phyloP scores from a whole-genome alignment of 2,329 filamentous ascomycete species.

The Botrytis hyacinthi region DNA sequence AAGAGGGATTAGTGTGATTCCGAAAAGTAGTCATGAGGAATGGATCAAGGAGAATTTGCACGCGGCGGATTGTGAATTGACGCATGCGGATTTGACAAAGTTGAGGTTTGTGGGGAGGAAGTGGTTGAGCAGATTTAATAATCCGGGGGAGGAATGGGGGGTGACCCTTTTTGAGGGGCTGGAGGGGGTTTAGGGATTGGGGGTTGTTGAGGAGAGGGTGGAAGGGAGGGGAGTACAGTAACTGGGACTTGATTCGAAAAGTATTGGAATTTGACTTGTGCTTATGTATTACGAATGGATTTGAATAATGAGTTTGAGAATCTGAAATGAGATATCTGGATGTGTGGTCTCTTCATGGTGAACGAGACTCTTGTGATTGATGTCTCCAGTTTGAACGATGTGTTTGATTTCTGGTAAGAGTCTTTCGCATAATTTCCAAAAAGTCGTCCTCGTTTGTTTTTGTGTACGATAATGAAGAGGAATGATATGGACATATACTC shows the following conservation, averaged over 20 bases:
- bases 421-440: too few relatives aligned
- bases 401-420: not conserved
- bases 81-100: conserved; percentile 41
- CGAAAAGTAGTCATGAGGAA: conserved; percentile 47
- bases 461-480: not conserved
- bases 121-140: conserved; percentile 34
- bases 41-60: conserved; percentile 48
- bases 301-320: not conserved
- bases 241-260: not conserved
- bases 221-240: not conserved
- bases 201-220: not conserved
- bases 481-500: not conserved
- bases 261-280: not conserved
- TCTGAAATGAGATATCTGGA: not conserved
- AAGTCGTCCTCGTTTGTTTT: too few relatives aligned
- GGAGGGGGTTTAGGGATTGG: not conserved
- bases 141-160: conserved; percentile 43
- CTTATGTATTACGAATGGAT: not conserved
- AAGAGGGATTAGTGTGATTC: conserved; percentile 50
- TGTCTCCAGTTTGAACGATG: not conserved
- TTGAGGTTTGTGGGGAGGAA: conserved; percentile 37
- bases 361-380: not conserved
- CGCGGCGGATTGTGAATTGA: conserved; percentile 48
- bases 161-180: conserved; percentile 24
- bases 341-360: not conserved